phyloP scores from a whole-genome alignment of 2,329 filamentous ascomycete species.

The Pseudogymnoascus sp. region DNA sequence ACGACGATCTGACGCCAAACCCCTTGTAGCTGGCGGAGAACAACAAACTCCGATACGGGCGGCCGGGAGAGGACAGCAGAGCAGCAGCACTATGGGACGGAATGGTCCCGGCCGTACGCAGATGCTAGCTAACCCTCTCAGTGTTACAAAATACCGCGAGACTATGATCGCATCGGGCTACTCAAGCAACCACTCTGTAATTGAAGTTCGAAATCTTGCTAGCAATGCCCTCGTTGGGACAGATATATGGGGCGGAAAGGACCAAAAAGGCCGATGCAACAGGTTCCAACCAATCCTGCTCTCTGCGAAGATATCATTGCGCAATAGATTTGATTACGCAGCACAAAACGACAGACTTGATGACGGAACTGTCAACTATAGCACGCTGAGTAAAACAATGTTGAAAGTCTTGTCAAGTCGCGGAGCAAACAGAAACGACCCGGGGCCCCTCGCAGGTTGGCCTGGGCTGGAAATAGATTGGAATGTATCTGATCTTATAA shows the following conservation, averaged over 20 bases:
- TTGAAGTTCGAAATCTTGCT: slow-evolving; percentile 55
- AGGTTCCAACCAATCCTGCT: slow-evolving; percentile 54
- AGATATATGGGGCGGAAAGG: slow-evolving; percentile 31
- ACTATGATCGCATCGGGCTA: slow-evolving; percentile 1
- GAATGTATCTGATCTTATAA: slow-evolving; percentile 6
- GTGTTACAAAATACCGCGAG: slow-evolving; percentile 1
- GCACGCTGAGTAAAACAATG: slow-evolving; percentile 58
- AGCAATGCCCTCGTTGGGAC: slow-evolving; percentile 44
- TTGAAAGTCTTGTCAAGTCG: slow-evolving; percentile 31
- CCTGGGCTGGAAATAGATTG: slow-evolving; percentile 11
- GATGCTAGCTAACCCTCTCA: slow-evolving; percentile 1
- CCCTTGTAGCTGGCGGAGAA: not conserved
- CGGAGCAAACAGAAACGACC: slow-evolving; percentile 10
- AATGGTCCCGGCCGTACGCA: not conserved
- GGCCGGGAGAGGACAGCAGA: not conserved
- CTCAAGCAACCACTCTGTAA: slow-evolving; percentile 33
- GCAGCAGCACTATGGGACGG: not conserved
- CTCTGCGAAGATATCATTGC: slow-evolving; percentile 50
- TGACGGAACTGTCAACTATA: slow-evolving; percentile 68
- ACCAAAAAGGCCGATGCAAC: slow-evolving; percentile 57
- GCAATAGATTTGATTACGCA: slow-evolving; percentile 46
- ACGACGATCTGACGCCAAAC: slow-evolving; percentile 7
- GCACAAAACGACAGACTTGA: slow-evolving; percentile 52
- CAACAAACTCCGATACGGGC: not conserved
- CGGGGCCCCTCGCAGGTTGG: not conserved